Base-by-base conservation (phyloP, 2,329 filamentous ascomycete species). In the Diaporthe australafricana region DNA sequence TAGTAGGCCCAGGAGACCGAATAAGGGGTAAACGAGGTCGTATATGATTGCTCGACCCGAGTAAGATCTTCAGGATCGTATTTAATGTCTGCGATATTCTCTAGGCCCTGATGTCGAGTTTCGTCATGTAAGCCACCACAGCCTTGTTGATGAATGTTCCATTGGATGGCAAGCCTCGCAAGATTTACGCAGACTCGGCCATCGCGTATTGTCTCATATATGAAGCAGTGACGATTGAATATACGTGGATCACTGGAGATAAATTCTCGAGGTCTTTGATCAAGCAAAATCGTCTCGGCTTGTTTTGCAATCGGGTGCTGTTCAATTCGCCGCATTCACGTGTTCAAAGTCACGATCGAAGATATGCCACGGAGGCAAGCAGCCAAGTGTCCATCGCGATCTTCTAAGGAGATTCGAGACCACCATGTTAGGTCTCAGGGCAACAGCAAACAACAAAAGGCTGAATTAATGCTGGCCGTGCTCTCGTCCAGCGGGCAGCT, bases 81-180 rank as follows among this genome's bases (percentile, higher is more conserved):
- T n/a, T n/a, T n/a, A n/a, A n/a, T n/a, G n/a, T n/a, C n/a, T n/a
- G n/a, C n/a, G n/a, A n/a, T n/a, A n/a, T n/a, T n/a, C n/a, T n/a
- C n/a, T n/a, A n/a, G n/a, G n/a, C n/a, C n/a, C n/a, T n/a, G n/a
- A n/a, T n/a, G n/a, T n/a, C n/a, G n/a, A n/a, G n/a, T n/a, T n/a
- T n/a, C n/a, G n/a, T n/a, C n/a, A n/a, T n/a, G n/a, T n/a, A n/a
- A n/a, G n/a, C n/a, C n/a, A 99, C 90, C 42, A 97, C 87, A n/a
- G 91, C 92, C 77, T 98, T 94, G 78, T 98, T 98, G 77, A 99
- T 92, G 79, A 95, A 98, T 0, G 96, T 98, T 62, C 96, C 96
- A 80, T 99, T 99, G 79, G 91, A 96, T 6, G 96, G 98, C 20
- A 98, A 84, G 81, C 99, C 96, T 80, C 98, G 95, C 5, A 98